Base-by-base conservation (phyloP, 2,329 filamentous ascomycete genomes). In the Massarina eburnea region DNA sequence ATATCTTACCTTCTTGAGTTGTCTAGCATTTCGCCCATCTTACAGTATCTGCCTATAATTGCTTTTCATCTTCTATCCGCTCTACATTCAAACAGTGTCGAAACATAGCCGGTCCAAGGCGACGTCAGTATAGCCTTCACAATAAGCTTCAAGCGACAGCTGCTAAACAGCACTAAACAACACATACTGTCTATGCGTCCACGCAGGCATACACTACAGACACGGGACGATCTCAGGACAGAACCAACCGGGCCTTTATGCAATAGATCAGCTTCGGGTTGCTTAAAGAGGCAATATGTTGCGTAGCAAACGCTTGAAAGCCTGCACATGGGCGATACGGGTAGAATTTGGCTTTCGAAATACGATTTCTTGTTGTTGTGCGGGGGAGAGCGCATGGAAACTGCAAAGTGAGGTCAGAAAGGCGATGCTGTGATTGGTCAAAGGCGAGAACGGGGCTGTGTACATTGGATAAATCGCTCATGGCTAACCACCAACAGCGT, bases 401-500 rank as follows among this genome's bases (percentile, higher is more conserved):
- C 34, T 37, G 38, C 37, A 17, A 33, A 30, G 38, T 42, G 46
- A 45, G 37, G 42, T 49, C 34, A 41, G 39, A 39, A 41, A 32
- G 33, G 20, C 21, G 17, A 41, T 12, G 21, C 12, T 20, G 32
- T 42, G 27, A 45, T 49, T 49, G 46, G 46, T 20, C 38, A 30
- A 6, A 24, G 18, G 19, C 20, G 21, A n/a, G 32, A 29, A 29
- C 18, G 38, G 36, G 45, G 45, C 45, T 48, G 45, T 43, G 45
- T 37, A 17, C 32, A 22, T 22, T 33, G 14, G 34, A 39, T 43
- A 48, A 48, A 44, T 53, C 51, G 34, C 51, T 46, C 51, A 50
- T 41, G 32, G 30, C 43, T 49, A 48, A 46, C 50, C 47, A 34
- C 35, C 46, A 48, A 41, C 46, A 44, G 46, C 33, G 24, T 43